A percentile compares a stretch with the other conserved stretches of the same genome.
These are phyloP conservation scores for Parastagonospora nodorum DNA, from an alignment of 2,329 filamentous ascomycete species.

Conservation along the genomic window DNA sequence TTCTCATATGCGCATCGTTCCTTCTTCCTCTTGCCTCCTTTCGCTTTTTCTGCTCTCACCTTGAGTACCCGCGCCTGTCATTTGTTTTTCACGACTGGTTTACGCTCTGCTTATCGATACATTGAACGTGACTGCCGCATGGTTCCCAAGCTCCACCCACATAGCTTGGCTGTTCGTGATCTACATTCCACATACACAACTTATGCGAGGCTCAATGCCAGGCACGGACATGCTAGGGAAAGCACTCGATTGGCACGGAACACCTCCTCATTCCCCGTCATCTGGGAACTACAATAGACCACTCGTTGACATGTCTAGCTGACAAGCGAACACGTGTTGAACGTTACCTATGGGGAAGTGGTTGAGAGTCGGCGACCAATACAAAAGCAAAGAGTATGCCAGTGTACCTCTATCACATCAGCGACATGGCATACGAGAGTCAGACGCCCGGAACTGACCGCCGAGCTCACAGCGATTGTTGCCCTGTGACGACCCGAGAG, in stretches of 20 bases:
- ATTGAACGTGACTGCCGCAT: no score
- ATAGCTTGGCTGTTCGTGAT: no score
- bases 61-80: no score
- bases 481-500: not conserved
- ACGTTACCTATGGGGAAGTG: not conserved
- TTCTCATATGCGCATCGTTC: no score
- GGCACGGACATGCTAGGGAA: not conserved
- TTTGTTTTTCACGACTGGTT: no score
- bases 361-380: not conserved
- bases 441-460: not conserved
- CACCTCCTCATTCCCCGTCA: not conserved
- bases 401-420: not conserved
- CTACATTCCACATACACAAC: no score
- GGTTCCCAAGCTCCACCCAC: no score
- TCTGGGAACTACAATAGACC: not conserved
- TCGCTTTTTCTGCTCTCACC: no score
- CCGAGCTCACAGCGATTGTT: not conserved
- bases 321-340: constrained; percentile 1
- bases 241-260: not conserved
- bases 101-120: no score
- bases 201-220: no score
- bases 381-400: not conserved
- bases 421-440: not conserved
- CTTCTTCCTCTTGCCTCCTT: no score
- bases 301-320: not conserved